Percentiles rank a stretch among this genome's conserved stretches.
Conservation (phyloP, 1,139 yeast genomes). For the Meyerozyma smithsonii region DNA sequence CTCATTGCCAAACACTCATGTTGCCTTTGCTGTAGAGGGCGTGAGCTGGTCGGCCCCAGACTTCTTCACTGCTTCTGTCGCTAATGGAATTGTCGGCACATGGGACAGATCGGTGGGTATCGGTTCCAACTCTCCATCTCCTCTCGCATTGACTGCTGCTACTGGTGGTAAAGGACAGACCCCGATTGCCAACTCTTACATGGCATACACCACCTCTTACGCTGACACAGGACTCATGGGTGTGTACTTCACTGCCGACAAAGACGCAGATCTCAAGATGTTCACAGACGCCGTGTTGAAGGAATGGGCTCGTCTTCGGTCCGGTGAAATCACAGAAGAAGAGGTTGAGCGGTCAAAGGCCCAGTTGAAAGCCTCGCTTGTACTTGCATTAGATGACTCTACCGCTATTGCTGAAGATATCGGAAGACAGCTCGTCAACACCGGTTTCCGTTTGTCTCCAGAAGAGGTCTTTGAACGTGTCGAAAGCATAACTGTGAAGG, state of each 20-base stretch:
- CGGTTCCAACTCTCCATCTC: constrained; percentile 68
- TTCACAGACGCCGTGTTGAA: constrained; percentile 69
- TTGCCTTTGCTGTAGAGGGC: constrained; percentile 95
- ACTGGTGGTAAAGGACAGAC: constrained; percentile 48
- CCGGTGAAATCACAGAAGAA: constrained; percentile 70
- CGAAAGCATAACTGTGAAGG: constrained; percentile 71
- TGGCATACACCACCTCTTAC: constrained; percentile 95
- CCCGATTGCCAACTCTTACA: constrained; percentile 84
- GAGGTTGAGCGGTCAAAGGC: constrained; percentile 95
- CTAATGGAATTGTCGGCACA: constrained; percentile 94
- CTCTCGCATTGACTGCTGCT: constrained; percentile 73
- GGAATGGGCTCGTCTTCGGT: constrained; percentile 85
- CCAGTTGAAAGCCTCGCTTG: constrained; percentile 86
- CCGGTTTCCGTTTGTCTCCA: constrained; percentile 86
- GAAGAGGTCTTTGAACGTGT: constrained; percentile 88
- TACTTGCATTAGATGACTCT: constrained; percentile 87
- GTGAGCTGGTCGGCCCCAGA: constrained; percentile 97
- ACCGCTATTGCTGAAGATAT: constrained; percentile 97
- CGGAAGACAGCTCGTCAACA: constrained; percentile 93
- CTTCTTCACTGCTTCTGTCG: constrained; percentile 90
- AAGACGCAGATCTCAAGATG: constrained; percentile 58
- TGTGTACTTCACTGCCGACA: constrained; percentile 82
- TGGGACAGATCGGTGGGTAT: constrained; percentile 94
- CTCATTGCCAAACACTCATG: constrained; percentile 82
- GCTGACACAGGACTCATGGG: constrained; percentile 99